Evolutionary conservation across 2,329 filamentous ascomycete species (phyloP).

Genomic region (Fusarium xylarioides): DNA sequence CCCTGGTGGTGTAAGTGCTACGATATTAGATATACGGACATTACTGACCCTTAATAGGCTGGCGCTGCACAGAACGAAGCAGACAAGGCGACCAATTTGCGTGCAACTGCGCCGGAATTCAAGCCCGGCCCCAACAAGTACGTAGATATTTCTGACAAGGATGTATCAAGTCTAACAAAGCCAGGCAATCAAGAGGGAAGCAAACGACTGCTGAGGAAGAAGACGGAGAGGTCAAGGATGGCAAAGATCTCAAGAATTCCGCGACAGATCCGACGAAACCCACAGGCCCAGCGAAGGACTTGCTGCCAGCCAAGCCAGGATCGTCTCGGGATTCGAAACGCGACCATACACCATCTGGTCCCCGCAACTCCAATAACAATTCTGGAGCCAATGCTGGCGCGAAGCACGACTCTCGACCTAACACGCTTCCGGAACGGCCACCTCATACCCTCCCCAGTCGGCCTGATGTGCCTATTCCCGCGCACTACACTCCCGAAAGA

Average conservation of each 20-base stretch:
- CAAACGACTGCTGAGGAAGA: slow-evolving; percentile 62
- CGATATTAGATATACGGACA: neutral
- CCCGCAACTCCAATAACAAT: slow-evolving; percentile 42
- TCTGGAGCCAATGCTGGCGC: slow-evolving; percentile 21
- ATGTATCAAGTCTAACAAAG: slow-evolving; percentile 12
- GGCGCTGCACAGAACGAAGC: slow-evolving; percentile 42
- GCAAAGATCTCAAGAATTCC: slow-evolving; percentile 47
- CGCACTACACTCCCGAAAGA: slow-evolving; percentile 57
- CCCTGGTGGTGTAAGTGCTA: slow-evolving; percentile 64
- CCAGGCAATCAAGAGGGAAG: slow-evolving; percentile 31
- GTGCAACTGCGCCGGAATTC: slow-evolving; percentile 71
- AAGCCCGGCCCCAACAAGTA: slow-evolving; percentile 61
- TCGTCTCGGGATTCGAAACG: slow-evolving; percentile 43
- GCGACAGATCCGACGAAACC: slow-evolving; percentile 20
- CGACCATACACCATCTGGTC: slow-evolving; percentile 36
- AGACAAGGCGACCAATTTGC: slow-evolving; percentile 57
- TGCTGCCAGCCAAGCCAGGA: slow-evolving; percentile 46
- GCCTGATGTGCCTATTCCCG: slow-evolving; percentile 65
- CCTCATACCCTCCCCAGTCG: slow-evolving; percentile 61
- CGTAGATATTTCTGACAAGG: neutral
- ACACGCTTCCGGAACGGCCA: slow-evolving; percentile 50
- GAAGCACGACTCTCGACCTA: slow-evolving; percentile 45
- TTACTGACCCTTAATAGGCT: slow-evolving; percentile 42
- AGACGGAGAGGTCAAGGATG: slow-evolving; percentile 77
- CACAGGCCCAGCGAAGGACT: slow-evolving; percentile 43